A percentile compares a stretch with the other conserved stretches of the same genome.
These are phyloP conservation scores for Malus domestica DNA, from an alignment of 306 rosid genomes.

Conservation along the genomic window DNA sequence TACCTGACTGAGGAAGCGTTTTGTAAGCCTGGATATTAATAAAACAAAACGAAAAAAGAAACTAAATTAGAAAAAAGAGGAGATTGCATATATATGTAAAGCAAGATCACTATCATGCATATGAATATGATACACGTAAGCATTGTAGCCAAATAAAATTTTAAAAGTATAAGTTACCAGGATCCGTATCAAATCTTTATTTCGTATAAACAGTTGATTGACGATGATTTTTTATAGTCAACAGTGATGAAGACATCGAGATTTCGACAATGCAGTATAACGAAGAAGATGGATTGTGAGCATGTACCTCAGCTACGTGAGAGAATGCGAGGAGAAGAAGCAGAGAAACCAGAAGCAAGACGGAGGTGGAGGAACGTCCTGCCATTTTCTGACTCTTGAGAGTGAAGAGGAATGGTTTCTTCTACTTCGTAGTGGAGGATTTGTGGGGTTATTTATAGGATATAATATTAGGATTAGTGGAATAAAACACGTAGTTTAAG, in stretches of 20 bases:
- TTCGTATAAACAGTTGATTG: too few species aligned
- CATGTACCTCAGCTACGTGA: conserved; percentile 45
- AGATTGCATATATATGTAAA: too few species aligned
- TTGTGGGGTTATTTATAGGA: conserved; percentile 34
- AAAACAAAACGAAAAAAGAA: background rate
- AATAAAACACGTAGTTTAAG: conserved; percentile 30
- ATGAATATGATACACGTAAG: too few species aligned
- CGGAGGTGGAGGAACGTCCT: conserved; percentile 27
- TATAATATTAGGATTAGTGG: background rate
- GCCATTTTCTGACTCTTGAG: conserved; percentile 21
- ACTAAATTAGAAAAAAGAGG: too few species aligned
- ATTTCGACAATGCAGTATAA: background rate
- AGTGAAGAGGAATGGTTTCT: background rate
- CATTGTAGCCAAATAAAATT: too few species aligned
- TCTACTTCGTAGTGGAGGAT: background rate
- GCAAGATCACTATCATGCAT: too few species aligned
- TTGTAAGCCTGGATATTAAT: conserved; percentile 34
- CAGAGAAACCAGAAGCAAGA: conserved; percentile 39
- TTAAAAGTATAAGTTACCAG: too few species aligned
- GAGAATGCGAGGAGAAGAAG: conserved; percentile 59
- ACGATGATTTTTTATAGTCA: background rate
- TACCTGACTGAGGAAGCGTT: conserved; percentile 60
- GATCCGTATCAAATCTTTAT: too few species aligned
- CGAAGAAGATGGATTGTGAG: background rate
- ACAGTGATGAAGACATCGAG: background rate